Percentiles rank a stretch among this genome's conserved stretches.
These are phyloP conservation scores for Chlamydomonas incerta DNA, from an alignment of 139 green algal genomes.

Conservation along the genomic window DNA sequence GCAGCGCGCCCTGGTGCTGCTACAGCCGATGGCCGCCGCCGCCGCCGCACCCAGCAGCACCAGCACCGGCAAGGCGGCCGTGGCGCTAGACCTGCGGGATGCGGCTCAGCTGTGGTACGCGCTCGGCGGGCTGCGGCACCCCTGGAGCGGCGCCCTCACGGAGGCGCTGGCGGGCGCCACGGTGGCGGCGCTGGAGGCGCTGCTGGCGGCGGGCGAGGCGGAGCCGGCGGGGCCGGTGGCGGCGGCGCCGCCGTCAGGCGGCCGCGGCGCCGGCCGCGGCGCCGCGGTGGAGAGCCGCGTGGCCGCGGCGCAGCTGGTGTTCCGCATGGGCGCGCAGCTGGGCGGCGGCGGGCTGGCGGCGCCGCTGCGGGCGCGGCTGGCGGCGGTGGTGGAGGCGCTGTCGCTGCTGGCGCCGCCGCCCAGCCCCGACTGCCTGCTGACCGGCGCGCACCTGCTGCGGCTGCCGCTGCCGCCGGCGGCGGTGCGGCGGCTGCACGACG, in stretches of 20 bases:
- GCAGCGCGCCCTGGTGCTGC: not conserved
- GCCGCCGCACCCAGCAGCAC: not conserved
- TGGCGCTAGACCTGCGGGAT: slow-evolving; percentile 6
- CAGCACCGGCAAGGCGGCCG: not conserved
- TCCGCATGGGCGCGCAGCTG: not conserved
- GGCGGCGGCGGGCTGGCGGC: not conserved
- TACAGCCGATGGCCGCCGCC: not conserved
- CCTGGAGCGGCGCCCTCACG: not conserved
- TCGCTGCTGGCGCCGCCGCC: not conserved
- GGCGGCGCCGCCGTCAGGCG: not conserved
- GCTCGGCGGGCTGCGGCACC: not conserved
- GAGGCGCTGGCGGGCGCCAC: slow-evolving; percentile 2
- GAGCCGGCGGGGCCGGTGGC: not conserved
- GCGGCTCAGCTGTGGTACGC: slow-evolving; percentile 32
- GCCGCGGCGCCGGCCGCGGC: not conserved
- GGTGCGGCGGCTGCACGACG: slow-evolving; percentile 21
- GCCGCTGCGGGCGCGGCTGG: not conserved
- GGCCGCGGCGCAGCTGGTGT: slow-evolving; percentile 9
- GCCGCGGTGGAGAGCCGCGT: not conserved
- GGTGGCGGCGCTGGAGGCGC: not conserved
- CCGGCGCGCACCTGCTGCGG: not conserved
- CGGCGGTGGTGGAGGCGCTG: not conserved
- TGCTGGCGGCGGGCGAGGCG: not conserved
- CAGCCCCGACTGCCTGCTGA: slow-evolving; percentile 25
- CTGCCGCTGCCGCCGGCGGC: slow-evolving; percentile 1